Conservation (phyloP, 495 filamentous ascomycete species). For the Xylaria curta region DNA sequence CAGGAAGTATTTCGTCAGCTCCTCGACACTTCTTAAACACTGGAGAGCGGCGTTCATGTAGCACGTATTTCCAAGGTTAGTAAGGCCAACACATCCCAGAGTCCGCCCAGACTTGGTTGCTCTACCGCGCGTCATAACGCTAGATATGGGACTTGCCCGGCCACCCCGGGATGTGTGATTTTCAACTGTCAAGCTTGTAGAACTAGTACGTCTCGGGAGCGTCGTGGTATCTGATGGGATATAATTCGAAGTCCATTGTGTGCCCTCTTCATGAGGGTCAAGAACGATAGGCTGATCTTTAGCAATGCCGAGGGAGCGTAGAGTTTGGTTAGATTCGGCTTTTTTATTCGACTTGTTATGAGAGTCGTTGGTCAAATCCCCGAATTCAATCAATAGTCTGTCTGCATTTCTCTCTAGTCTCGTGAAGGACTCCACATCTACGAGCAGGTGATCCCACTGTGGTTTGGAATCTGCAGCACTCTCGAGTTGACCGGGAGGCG, state of each 20-base stretch:
- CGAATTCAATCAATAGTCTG: slow-evolving; percentile 69
- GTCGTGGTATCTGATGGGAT: slow-evolving; percentile 28
- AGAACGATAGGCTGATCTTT: slow-evolving; percentile 49
- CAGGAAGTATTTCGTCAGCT: slow-evolving; percentile 90
- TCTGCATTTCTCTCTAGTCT: slow-evolving; percentile 70
- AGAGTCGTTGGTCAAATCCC: slow-evolving; percentile 74
- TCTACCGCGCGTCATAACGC: slow-evolving; percentile 69
- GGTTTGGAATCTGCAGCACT: slow-evolving; percentile 44
- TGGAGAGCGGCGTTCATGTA: slow-evolving; percentile 99
- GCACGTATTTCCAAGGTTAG: slow-evolving; percentile 94
- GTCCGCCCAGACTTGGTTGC: slow-evolving; percentile 64
- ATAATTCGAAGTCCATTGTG: slow-evolving; percentile 37
- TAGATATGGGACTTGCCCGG: slow-evolving; percentile 67
- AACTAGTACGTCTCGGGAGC: slow-evolving; percentile 37
- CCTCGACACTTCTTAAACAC: slow-evolving; percentile 88
- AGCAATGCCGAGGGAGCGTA: slow-evolving; percentile 37
- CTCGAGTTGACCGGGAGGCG: slow-evolving; percentile 36
- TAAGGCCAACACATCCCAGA: slow-evolving; percentile 78
- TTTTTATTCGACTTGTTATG: slow-evolving; percentile 79
- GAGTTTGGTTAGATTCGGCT: slow-evolving; percentile 35
- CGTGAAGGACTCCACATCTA: slow-evolving; percentile 76
- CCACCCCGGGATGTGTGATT: slow-evolving; percentile 54
- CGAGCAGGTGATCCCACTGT: slow-evolving; percentile 67
- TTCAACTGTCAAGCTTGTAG: slow-evolving; percentile 37
- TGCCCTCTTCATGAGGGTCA: slow-evolving; percentile 41